phyloP scores from a whole-genome alignment of 2,329 filamentous ascomycete species.

The Trichoderma simmonsii region DNA sequence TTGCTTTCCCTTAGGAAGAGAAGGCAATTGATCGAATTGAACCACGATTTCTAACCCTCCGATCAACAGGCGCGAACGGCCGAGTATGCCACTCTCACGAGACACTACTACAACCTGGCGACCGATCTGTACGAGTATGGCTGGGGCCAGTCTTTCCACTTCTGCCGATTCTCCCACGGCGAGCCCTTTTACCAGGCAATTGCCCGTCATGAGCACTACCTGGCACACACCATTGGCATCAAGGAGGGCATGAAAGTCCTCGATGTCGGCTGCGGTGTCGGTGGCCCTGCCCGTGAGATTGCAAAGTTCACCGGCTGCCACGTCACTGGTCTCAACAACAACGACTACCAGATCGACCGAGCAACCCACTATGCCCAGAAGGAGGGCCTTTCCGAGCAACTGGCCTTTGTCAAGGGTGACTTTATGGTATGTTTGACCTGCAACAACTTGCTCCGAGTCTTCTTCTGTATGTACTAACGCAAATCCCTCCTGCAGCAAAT shows the following conservation, averaged over 20 bases:
- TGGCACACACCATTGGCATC: slow-evolving; percentile 80
- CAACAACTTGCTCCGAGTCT: not conserved
- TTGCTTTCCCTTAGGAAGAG: not conserved
- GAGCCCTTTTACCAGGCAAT: slow-evolving; percentile 86
- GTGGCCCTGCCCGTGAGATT: slow-evolving; percentile 90
- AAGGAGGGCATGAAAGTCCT: slow-evolving; percentile 78
- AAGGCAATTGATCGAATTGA: slow-evolving; percentile 37
- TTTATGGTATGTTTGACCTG: slow-evolving; percentile 62
- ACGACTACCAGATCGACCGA: slow-evolving; percentile 92
- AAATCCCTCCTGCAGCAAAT: slow-evolving; percentile 53
- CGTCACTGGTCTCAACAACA: slow-evolving; percentile 90
- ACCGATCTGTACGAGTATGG: slow-evolving; percentile 93
- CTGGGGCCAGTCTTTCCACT: slow-evolving; percentile 92
- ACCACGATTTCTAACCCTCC: slow-evolving; percentile 49
- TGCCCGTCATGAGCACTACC: slow-evolving; percentile 91
- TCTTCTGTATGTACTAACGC: not conserved
- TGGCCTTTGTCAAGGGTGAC: slow-evolving; percentile 84
- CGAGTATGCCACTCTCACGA: slow-evolving; percentile 89
- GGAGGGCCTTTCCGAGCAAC: slow-evolving; percentile 71
- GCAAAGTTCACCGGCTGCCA: slow-evolving; percentile 87
- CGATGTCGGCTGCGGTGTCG: slow-evolving; percentile 94
- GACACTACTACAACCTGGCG: slow-evolving; percentile 94
- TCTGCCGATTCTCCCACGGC: slow-evolving; percentile 83
- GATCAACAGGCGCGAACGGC: slow-evolving; percentile 65
- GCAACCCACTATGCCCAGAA: slow-evolving; percentile 76